Evolutionary conservation across 179 eudicot species (phyloP).

Genomic region (Pouteria campechiana): DNA sequence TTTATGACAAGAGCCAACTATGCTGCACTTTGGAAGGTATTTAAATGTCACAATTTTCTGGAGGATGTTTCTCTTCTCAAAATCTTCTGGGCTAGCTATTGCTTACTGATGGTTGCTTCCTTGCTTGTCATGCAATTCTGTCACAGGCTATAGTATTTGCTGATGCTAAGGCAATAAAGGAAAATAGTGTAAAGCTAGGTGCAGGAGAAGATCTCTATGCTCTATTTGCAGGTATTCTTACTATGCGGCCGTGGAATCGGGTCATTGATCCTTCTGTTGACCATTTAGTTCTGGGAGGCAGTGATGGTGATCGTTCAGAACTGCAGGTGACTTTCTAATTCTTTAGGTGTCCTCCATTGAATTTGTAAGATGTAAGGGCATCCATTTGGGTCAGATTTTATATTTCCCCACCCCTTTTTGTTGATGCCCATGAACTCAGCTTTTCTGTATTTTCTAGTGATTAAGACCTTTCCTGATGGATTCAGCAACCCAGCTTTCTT

Average conservation of each 20-base stretch:
- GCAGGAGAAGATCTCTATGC: constrained; percentile 95
- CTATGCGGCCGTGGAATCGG: constrained; percentile 94
- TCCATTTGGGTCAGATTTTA: no score
- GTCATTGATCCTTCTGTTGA: constrained; percentile 84
- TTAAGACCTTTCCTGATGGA: no score
- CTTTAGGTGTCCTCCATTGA: not conserved
- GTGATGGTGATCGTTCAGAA: constrained; percentile 62
- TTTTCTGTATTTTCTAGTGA: no score
- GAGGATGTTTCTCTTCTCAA: not conserved
- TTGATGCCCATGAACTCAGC: no score
- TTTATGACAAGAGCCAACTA: constrained; percentile 59
- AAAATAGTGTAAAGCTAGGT: constrained; percentile 69
- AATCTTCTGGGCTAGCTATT: not conserved
- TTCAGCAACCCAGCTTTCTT: no score
- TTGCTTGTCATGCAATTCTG: not conserved
- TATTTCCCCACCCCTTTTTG: no score
- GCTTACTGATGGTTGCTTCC: not conserved
- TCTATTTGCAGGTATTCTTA: constrained; percentile 84
- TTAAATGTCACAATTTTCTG: no score
- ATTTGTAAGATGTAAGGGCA: not conserved
- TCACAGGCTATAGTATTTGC: constrained; percentile 77
- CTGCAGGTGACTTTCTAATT: constrained; percentile 54
- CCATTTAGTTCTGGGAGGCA: constrained; percentile 79
- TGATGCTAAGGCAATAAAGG: constrained; percentile 77
- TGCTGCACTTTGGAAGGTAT: constrained; percentile 96